Base-by-base conservation (phyloP, 2,329 filamentous ascomycete species). In the Cryphonectria parasitica region DNA sequence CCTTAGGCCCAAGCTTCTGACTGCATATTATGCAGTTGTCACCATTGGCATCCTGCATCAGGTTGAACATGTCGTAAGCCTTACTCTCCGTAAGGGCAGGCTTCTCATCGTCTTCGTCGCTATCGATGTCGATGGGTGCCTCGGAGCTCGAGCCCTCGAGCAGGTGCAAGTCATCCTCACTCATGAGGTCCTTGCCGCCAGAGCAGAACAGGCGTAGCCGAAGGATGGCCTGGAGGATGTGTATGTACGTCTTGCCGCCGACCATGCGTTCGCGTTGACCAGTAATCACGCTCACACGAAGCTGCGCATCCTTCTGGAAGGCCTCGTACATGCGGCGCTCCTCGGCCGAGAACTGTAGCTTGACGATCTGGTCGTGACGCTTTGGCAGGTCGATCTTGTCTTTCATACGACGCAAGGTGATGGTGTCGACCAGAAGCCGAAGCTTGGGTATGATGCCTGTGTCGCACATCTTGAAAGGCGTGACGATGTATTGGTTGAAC, bases 181-280 rank as follows among this genome's bases (percentile, higher is more conserved):
- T 93, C 2, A 99, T 86, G 10, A 99, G 87, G 72, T 98, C 95
- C 74, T 92, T 92, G n/a, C 96, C 96, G 78, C 98, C 95, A 0
- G 95, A 96, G 77, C 95, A 98, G 66, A 98, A 92, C 56, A 97
- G 86, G 13, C 96, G 92, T 25, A 99, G 88, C 41, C 95, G 91
- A 74, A 97, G 87, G 77, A 99, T 97, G 5, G 94, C 93, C 74
- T 96, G 95, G 72, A 99, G 82, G 63, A 99, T 96, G 75, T 97
- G 93, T 63, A 96, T 95, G 77, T 97, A 98, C n/a, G 92, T 92
- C 75, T 91, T 93, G 58, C 95, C 95, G 56, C 92, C 92, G 66
- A 96, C 85, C 73, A 89, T 88, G 73, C 89, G 91, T 67, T 88
- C 88, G 74, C 87, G 82, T 75, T 90, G 82, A 78, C 89, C 81